Base-by-base conservation (phyloP, 164 flowering plant species). In the Taxillus chinensis region DNA sequence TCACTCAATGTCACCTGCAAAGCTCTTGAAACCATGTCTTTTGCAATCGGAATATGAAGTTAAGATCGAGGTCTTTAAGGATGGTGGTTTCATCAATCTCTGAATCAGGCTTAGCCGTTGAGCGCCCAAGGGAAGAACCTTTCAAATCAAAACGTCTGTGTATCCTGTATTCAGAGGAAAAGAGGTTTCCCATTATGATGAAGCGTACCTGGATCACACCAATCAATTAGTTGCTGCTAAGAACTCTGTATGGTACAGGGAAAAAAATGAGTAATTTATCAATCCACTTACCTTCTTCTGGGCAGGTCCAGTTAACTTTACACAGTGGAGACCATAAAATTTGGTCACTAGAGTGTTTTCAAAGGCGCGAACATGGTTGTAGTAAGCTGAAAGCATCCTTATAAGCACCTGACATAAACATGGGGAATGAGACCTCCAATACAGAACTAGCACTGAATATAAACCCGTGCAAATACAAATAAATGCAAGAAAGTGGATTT, bases 51-150 rank as follows among this genome's bases (percentile, higher is more conserved):
- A 88, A 88, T 52, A 81, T 71, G 62, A 81, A 88, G 68, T 86
- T 88, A 43, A 88, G 84, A 73, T 86, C 96, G 40, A 88, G 90
- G 61, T 86, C 96, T 64, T 88, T 88, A 39, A 88, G 88, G 13
- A 81, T 88, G 3, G 96, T 88, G 57, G 64, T 80, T 64, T 72
- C 81, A 67, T 86, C 86, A 48, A 84, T 77, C 62, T 86, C 88
- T 63, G 77, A 67, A 60, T 80, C 86, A 0, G 86, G 81, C 60
- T 86, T 87, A 64, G 82, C 88, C 2, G 92, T 86, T 53, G 72
- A 70, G 38, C 96, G 85, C 17, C 96, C 96, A 62, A 81, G 86
- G 2, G 89, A 82, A 52, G 95, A 88, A 5, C 95, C 95, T 78
- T 88, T 88, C 70, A 88, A 72, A 62, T 88, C 95, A 15, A 78